These are phyloP conservation scores for Pholiota molesta DNA, from an alignment of 768 basidiomycete genomes.

Conservation along the genomic window DNA sequence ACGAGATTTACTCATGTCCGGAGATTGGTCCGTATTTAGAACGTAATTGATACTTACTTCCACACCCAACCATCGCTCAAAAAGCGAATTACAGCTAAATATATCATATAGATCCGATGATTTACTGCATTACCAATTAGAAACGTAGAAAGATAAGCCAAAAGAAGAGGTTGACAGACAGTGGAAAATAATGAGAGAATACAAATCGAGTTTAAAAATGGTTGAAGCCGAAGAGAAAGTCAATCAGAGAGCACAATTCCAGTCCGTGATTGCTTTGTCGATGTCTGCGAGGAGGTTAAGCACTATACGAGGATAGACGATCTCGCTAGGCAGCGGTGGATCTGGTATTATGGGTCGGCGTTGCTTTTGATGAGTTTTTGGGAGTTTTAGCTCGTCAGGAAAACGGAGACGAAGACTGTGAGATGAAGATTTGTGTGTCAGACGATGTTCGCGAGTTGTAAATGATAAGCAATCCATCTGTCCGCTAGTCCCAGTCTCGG, in stretches of 20 bases:
- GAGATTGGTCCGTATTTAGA: too few species aligned
- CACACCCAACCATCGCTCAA: background rate
- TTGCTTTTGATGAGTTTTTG: background rate
- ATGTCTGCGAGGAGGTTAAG: slow-evolving; percentile 35
- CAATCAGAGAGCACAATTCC: slow-evolving; percentile 22
- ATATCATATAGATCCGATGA: background rate
- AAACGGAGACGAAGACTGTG: slow-evolving; percentile 2
- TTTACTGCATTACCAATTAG: background rate
- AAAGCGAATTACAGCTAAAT: background rate
- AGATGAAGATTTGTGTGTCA: slow-evolving; percentile 12
- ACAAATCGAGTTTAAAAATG: slow-evolving; percentile 9
- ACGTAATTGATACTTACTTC: background rate
- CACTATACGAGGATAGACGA: slow-evolving; percentile 32
- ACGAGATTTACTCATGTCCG: too few species aligned
- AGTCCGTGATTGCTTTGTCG: slow-evolving; percentile 35
- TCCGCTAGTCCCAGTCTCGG: background rate
- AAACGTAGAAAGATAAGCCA: background rate
- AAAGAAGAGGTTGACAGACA: background rate
- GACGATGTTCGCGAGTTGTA: slow-evolving; percentile 9
- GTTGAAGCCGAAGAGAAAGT: background rate
- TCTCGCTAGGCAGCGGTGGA: background rate
- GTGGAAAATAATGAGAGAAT: background rate
- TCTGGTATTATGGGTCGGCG: background rate
- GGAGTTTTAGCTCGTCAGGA: background rate
- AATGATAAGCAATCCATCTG: slow-evolving; percentile 9